A percentile compares a stretch with the other conserved stretches of the same genome.
Evolutionary conservation across 208 protist species (phyloP).

Genomic region (Acanthamoeba royreba): DNA sequence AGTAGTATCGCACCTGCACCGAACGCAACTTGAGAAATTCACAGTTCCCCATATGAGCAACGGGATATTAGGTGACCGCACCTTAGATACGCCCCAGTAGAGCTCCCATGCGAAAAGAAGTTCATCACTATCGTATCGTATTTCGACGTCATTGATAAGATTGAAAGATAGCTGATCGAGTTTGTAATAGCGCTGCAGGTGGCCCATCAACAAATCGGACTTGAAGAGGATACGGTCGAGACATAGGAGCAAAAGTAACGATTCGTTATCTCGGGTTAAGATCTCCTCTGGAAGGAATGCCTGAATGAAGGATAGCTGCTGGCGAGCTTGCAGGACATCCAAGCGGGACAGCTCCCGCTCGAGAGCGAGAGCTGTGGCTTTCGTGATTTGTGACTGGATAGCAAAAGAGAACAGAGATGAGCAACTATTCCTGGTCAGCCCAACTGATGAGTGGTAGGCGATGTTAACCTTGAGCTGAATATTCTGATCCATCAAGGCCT

Average conservation of each 20-base stretch:
- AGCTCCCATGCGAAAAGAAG: slow-evolving; percentile 42
- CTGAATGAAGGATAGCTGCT: slow-evolving; percentile 40
- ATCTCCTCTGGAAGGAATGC: slow-evolving; percentile 38
- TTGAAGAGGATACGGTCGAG: slow-evolving; percentile 20
- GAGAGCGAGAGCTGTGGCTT: background rate
- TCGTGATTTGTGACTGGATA: slow-evolving; percentile 11
- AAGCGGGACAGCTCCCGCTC: slow-evolving; percentile 11
- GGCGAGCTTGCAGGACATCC: slow-evolving; percentile 13
- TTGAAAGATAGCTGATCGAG: slow-evolving; percentile 50
- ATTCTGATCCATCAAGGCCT: slow-evolving; percentile 44
- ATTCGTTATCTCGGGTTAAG: slow-evolving; percentile 4
- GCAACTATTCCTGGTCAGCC: background rate
- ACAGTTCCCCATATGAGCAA: too few species aligned
- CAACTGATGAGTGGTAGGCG: too few species aligned
- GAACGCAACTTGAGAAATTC: too few species aligned
- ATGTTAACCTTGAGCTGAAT: slow-evolving; percentile 21
- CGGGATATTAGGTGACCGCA: too few species aligned
- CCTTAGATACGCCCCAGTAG: slow-evolving; percentile 40
- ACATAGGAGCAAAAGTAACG: background rate
- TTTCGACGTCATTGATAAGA: slow-evolving; percentile 40
- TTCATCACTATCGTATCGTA: slow-evolving; percentile 6
- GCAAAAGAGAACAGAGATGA: background rate
- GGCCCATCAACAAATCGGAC: background rate
- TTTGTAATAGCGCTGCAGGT: slow-evolving; percentile 38
- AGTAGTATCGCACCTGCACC: background rate